phyloP scores from a whole-genome alignment of 2,329 filamentous ascomycete species.

The Neonectria sp. region DNA sequence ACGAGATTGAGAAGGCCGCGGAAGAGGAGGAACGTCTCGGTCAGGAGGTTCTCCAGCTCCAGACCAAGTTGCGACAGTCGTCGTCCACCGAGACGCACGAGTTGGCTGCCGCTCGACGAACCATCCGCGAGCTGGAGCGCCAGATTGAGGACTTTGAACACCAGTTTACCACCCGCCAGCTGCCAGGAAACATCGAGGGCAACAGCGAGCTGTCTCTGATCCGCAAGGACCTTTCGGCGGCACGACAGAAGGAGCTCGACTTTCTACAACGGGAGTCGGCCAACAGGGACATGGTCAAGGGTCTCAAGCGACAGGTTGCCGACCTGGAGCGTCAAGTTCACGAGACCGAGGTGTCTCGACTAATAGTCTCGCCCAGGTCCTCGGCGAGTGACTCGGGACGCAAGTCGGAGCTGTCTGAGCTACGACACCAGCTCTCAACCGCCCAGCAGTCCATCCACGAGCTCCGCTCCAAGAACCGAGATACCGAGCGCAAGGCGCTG shows the following conservation, averaged over 20 bases:
- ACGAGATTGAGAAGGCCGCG: constrained; percentile 76
- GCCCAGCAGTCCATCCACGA: constrained; percentile 74
- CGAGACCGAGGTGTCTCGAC: constrained; percentile 71
- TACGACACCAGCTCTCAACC: constrained; percentile 73
- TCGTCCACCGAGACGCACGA: constrained; percentile 67
- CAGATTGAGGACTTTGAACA: constrained; percentile 70
- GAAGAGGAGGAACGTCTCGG: constrained; percentile 76
- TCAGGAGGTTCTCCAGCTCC: constrained; percentile 68
- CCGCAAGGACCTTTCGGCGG: constrained; percentile 73
- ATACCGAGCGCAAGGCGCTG: constrained; percentile 64
- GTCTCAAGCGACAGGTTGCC: constrained; percentile 74
- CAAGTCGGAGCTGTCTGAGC: constrained; percentile 70
- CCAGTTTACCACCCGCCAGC: constrained; percentile 54
- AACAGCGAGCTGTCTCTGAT: constrained; percentile 72
- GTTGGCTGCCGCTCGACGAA: constrained; percentile 72
- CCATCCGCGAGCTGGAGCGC: constrained; percentile 76
- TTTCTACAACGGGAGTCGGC: constrained; percentile 76
- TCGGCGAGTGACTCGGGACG: constrained; percentile 66
- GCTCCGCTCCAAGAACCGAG: constrained; percentile 63
- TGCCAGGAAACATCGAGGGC: constrained; percentile 57
- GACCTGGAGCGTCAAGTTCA: constrained; percentile 79
- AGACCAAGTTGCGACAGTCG: constrained; percentile 61
- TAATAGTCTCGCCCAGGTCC: constrained; percentile 61
- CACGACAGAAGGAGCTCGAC: constrained; percentile 77
- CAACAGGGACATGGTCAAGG: constrained; percentile 74